Evolutionary conservation across 768 basidiomycete genomes (phyloP), one percentile per base, ranked within the genome.

Genomic region (Sarcodon sp.): DNA sequence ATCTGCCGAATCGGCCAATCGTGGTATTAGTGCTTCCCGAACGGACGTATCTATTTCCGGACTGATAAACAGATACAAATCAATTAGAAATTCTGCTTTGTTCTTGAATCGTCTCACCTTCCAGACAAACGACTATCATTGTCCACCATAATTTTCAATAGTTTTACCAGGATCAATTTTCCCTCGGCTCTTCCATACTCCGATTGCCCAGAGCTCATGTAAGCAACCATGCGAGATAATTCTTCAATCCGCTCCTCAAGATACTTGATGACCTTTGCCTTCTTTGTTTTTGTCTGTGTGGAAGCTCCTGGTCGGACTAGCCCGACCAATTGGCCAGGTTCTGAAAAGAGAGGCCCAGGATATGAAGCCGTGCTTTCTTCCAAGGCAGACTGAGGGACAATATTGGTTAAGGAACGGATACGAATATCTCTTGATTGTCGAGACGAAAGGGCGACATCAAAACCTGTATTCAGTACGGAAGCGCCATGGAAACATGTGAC

Each of bases 271-370:
- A 94, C 77, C n/a, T 66, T 71, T 7, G 79, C 67, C 58, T 93
- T 92, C 70, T 93, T 97, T 27, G 78, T 77, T 69, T 96, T 97
- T 10, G 66, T 66, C 56, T 86, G 78, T 9, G 74, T 61, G 7
- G 75, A 67, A 13, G 66, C 63, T 31, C 75, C 72, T 3, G 77
- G 67, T 48, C 85, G 80, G 27, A 89, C 85, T 15, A 91, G 69
- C 51, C 80, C 75, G 3, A 79, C 69, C 5, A 76, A 71, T 2
- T 76, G 71, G 1, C 84, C 79, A 2, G 83, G 70, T 59, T 94
- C 93, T 32, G 77, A 74, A 53, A 90, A 78, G 52, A 97, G 63
- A 3, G 94, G 94, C 1, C 94, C 94, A 37, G 94, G 94, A 64
- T 82, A 98, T 1, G 71, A 64, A 7, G 68, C 67, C 6, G 72